A percentile compares a stretch with the other conserved stretches of the same genome.
These are phyloP conservation scores for Eugenia klotzschiana DNA, from an alignment of 441 rosid genomes.

Conservation along the genomic window DNA sequence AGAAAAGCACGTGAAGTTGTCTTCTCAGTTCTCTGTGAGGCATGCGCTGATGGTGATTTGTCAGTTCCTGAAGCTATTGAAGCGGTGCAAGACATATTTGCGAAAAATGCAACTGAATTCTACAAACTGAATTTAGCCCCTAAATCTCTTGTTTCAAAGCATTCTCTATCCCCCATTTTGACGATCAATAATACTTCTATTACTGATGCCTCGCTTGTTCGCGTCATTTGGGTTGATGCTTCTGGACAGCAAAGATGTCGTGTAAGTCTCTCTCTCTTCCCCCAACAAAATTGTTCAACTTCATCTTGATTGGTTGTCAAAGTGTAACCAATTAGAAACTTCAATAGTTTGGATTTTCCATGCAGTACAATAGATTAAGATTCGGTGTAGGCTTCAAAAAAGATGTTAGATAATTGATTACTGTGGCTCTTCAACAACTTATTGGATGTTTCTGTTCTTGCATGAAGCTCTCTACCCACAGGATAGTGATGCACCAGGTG, in stretches of 20 bases:
- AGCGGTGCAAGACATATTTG: constrained; percentile 65
- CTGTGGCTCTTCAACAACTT: background rate
- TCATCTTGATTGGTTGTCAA: background rate
- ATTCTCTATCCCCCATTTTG: constrained; percentile 8
- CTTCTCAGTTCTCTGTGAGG: constrained; percentile 57
- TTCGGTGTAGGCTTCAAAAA: background rate
- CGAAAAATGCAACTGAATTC: constrained; percentile 39
- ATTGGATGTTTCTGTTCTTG: background rate
- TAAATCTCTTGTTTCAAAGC: constrained; percentile 12
- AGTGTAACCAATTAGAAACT: background rate
- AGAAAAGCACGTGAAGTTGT: constrained; percentile 65
- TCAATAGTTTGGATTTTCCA: background rate
- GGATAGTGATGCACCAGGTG: background rate
- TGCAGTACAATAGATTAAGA: background rate
- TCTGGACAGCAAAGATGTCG: constrained; percentile 96
- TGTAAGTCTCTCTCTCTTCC: constrained; percentile 25
- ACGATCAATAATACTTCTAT: constrained; percentile 13
- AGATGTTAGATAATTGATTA: background rate
- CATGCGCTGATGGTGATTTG: constrained; percentile 61
- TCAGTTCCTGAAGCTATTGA: constrained; percentile 68
- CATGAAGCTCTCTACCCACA: background rate
- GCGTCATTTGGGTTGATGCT: constrained; percentile 76
- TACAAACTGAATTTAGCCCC: constrained; percentile 37
- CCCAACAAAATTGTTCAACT: background rate
- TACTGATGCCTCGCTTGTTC: constrained; percentile 37